These are phyloP conservation scores for Elaeis guineensis DNA, from an alignment of 176 grass and related monocot genomes.

Conservation along the genomic window DNA sequence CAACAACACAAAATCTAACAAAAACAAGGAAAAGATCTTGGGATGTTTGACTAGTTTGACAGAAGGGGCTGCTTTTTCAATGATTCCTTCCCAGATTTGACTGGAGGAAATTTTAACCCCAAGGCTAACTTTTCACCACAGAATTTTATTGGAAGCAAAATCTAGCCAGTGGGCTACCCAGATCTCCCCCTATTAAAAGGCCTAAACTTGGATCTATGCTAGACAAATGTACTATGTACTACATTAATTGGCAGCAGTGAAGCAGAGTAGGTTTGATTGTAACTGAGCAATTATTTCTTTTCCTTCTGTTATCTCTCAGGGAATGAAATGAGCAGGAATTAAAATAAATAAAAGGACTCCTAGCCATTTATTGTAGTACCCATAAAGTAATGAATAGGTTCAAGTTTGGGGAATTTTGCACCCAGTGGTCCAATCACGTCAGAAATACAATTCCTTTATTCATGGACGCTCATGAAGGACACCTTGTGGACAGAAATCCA, in stretches of 20 bases:
- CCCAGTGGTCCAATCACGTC: conserved; percentile 41
- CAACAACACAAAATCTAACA: conserved; percentile 6
- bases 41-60: conserved; percentile 38
- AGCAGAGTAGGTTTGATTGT: too few relatives aligned
- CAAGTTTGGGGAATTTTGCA: conserved; percentile 21
- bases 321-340: too few relatives aligned
- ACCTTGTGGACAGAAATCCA: not conserved
- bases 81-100: conserved; percentile 27
- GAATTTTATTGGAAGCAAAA: too few relatives aligned
- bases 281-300: too few relatives aligned
- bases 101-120: not conserved
- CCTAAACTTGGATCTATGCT: too few relatives aligned
- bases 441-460: conserved; percentile 48
- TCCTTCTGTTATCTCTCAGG: too few relatives aligned
- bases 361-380: conserved; percentile 29
- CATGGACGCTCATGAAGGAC: conserved; percentile 7
- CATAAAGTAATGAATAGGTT: conserved; percentile 11
- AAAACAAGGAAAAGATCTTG: conserved; percentile 50
- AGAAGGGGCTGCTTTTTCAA: conserved; percentile 4
- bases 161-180: too few relatives aligned
- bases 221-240: too few relatives aligned
- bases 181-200: too few relatives aligned
- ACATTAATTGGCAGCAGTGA: too few relatives aligned
- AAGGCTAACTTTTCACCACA: too few relatives aligned
- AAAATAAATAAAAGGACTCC: too few relatives aligned